A percentile compares a stretch with the other conserved stretches of the same genome.
Conservation (phyloP, 305 asterid genomes). For the Solanum hybrid region DNA sequence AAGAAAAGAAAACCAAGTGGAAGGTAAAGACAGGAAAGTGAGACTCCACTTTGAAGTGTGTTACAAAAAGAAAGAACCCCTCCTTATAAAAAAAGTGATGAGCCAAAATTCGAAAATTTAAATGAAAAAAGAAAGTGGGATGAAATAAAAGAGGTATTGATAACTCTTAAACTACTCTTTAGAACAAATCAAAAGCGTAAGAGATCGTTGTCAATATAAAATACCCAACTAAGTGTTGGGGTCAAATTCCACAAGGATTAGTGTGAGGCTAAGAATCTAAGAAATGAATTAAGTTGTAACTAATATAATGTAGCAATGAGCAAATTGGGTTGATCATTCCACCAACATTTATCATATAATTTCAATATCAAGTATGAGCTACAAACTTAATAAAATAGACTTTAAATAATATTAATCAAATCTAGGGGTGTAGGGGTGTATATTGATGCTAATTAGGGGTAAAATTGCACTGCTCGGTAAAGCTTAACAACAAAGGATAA, state of each 20-base stretch:
- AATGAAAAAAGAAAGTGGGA: background rate
- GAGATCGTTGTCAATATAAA: background rate
- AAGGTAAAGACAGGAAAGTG: background rate
- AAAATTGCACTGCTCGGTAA: background rate
- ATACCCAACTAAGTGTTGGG: background rate
- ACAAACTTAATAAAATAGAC: background rate
- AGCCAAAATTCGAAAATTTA: background rate
- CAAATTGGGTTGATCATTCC: background rate
- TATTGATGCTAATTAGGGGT: background rate
- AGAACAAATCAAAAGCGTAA: background rate
- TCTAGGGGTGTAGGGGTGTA: background rate
- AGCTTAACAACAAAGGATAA: background rate
- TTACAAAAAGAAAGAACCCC: background rate
- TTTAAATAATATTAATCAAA: background rate
- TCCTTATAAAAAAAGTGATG: background rate
- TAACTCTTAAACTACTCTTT: background rate
- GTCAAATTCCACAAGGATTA: background rate
- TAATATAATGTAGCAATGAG: background rate
- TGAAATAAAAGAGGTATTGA: background rate
- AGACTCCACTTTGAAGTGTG: background rate
- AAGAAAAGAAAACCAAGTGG: background rate
- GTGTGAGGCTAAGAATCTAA: background rate
- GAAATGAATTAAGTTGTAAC: too few relatives aligned
- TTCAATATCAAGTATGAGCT: background rate
- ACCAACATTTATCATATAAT: background rate